Percentiles rank a stretch among this genome's conserved stretches.
Conservation (phyloP, 768 basidiomycete genomes). For the Boletellus ananiceps region DNA sequence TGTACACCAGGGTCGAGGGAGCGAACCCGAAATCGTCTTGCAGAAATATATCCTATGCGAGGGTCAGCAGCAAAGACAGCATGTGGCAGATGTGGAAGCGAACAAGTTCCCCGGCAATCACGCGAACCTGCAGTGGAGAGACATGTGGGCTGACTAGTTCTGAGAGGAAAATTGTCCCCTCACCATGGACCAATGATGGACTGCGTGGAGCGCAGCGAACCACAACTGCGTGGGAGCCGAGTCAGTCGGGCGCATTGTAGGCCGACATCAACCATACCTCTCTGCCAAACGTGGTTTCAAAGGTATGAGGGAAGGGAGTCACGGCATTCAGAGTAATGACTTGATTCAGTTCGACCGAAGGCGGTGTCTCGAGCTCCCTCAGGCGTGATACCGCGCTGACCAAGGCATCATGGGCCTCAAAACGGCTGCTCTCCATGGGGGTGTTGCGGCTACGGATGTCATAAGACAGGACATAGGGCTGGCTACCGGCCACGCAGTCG, state of each 20-base stretch:
- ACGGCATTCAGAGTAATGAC: conserved; percentile 74
- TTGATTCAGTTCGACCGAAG: conserved; percentile 42
- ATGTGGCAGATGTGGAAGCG: conserved; percentile 22
- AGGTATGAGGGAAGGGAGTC: conserved; percentile 70
- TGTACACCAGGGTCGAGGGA: conserved; percentile 76
- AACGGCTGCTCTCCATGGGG: conserved; percentile 72
- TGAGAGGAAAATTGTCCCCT: conserved; percentile 15
- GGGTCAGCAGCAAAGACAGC: conserved; percentile 7
- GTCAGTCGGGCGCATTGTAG: not conserved
- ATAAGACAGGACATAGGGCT: conserved; percentile 61
- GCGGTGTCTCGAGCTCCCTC: conserved; percentile 44
- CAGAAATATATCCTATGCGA: conserved; percentile 54
- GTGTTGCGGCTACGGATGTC: conserved; percentile 74
- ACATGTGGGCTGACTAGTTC: not conserved
- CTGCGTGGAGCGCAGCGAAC: conserved; percentile 82
- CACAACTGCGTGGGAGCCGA: conserved; percentile 50
- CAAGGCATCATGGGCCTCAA: conserved; percentile 55
- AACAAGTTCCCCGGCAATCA: conserved; percentile 80
- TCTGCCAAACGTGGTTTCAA: conserved; percentile 77
- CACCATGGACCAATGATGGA: conserved; percentile 92
- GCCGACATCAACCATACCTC: conserved; percentile 46
- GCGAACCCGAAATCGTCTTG: conserved; percentile 82
- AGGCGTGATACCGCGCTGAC: conserved; percentile 52
- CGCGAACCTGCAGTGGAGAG: conserved; percentile 53
- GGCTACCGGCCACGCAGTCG: conserved; percentile 44